Conservation (phyloP, 805 yeast genomes). For the Hanseniaspora jakobsenii region DNA sequence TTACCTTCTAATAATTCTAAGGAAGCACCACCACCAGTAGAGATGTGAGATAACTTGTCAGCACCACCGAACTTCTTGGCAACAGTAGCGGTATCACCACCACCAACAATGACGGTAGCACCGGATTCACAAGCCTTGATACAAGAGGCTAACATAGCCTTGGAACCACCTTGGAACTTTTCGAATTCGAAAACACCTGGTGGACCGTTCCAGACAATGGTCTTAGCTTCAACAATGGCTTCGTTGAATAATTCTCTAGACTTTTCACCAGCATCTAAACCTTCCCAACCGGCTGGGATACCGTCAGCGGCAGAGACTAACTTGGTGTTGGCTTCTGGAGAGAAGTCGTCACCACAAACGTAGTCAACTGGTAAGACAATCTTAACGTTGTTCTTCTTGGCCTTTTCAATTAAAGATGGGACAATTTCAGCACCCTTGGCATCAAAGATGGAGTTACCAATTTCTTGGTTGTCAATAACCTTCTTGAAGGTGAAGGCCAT, state of each 20-base stretch:
- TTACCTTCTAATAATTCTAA: conserved; percentile 97
- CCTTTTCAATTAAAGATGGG: conserved; percentile 84
- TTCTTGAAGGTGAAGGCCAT: conserved; percentile 99
- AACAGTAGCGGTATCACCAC: conserved; percentile 99
- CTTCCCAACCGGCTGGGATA: conserved; percentile 91
- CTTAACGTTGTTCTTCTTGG: conserved; percentile 90
- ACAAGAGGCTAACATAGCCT: conserved; percentile 76
- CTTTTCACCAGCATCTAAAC: conserved; percentile 92
- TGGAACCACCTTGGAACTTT: conserved; percentile 82
- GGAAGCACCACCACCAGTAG: conserved; percentile 99
- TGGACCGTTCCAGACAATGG: conserved; percentile 99
- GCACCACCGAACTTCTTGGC: conserved; percentile 97
- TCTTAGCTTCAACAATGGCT: conserved; percentile 85
- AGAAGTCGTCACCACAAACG: conserved; percentile 88
- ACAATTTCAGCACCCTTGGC: conserved; percentile 92
- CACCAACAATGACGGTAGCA: conserved; percentile 86
- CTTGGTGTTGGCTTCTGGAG: conserved; percentile 78
- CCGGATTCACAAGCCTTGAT: conserved; percentile 79
- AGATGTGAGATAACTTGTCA: conserved; percentile 92
- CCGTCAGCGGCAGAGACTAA: conserved; percentile 80
- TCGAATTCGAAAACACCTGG: conserved; percentile 99
- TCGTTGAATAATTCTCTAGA: conserved; percentile 65
- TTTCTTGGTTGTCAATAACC: conserved; percentile 69
- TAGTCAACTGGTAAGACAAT: conserved; percentile 90
- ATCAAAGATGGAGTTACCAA: conserved; percentile 88